Evolutionary conservation across 129 eudicot genomes (phyloP).

Genomic region (Rutidosis leptorrhynchoides): DNA sequence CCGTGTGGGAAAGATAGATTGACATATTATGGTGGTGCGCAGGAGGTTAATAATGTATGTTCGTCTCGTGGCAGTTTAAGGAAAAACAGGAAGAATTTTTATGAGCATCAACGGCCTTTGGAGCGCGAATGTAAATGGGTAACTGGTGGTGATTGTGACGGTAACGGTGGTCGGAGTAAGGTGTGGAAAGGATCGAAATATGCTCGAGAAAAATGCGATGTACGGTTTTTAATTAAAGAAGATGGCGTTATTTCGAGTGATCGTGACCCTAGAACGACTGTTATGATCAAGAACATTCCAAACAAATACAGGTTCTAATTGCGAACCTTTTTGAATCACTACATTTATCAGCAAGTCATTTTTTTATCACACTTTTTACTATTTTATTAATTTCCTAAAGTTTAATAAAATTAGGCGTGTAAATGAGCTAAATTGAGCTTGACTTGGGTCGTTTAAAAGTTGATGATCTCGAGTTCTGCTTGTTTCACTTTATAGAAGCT

Average conservation of each 20-base stretch:
- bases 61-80: conserved; percentile 3
- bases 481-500: too few species aligned
- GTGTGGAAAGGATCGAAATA: conserved; percentile 40
- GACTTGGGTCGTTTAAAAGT: too few species aligned
- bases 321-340: too few species aligned
- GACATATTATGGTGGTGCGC: conserved; percentile 14
- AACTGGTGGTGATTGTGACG: conserved; percentile 12
- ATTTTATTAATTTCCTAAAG: too few species aligned
- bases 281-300: conserved; percentile 94
- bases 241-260: conserved; percentile 49
- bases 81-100: conserved; percentile 13
- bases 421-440: too few species aligned
- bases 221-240: conserved; percentile 62
- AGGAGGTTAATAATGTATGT: conserved; percentile 18
- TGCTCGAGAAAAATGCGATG: conserved; percentile 38
- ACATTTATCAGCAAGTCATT: background rate
- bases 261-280: conserved; percentile 78
- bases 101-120: background rate
- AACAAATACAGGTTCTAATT: conserved; percentile 78
- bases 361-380: too few species aligned
- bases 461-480: too few species aligned
- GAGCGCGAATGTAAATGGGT: conserved; percentile 4
- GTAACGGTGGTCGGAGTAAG: conserved; percentile 27
- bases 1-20: conserved; percentile 10
- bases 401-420: too few species aligned